A percentile compares a stretch with the other conserved stretches of the same genome.
These are phyloP conservation scores for thale cress (Arabidopsis thaliana) DNA, from an alignment of 345 rosid genomes.

Conservation along the genomic window DNA sequence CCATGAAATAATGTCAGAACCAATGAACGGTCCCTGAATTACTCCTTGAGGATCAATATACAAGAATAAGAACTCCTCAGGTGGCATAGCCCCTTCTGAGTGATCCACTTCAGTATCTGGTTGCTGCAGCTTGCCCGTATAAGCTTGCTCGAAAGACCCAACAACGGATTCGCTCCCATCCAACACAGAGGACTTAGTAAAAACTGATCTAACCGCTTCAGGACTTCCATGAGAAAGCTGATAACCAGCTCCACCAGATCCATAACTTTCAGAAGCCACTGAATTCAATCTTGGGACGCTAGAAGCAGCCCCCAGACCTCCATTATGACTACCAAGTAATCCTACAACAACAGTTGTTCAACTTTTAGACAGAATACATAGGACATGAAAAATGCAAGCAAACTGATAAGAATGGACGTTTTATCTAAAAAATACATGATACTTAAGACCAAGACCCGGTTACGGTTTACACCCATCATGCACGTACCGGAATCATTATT, in stretches of 20 bases:
- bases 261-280: constrained; percentile 27
- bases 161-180: constrained; percentile 34
- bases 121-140: constrained; percentile 39
- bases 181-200: constrained; percentile 34
- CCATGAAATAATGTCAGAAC: constrained; percentile 83
- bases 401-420: background rate
- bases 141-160: constrained; percentile 47
- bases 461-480: background rate
- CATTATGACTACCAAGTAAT: constrained; percentile 23
- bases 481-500: constrained; percentile 35
- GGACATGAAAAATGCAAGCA: background rate
- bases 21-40: constrained; percentile 84
- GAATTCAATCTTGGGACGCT: constrained; percentile 23
- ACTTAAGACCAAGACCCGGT: constrained; percentile 4
- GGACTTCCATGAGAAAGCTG: constrained; percentile 39
- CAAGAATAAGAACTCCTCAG: constrained; percentile 67
- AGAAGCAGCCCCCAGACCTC: constrained; percentile 20
- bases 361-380: constrained; percentile 16
- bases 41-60: constrained; percentile 91
- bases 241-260: constrained; percentile 14
- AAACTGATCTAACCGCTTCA: constrained; percentile 28
- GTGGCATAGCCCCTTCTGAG: constrained; percentile 43
- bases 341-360: constrained; percentile 29
- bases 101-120: constrained; percentile 29
- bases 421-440: background rate